Conservation (phyloP, 192 early-diverging fungal species). For the Linnemannia hyalina region DNA sequence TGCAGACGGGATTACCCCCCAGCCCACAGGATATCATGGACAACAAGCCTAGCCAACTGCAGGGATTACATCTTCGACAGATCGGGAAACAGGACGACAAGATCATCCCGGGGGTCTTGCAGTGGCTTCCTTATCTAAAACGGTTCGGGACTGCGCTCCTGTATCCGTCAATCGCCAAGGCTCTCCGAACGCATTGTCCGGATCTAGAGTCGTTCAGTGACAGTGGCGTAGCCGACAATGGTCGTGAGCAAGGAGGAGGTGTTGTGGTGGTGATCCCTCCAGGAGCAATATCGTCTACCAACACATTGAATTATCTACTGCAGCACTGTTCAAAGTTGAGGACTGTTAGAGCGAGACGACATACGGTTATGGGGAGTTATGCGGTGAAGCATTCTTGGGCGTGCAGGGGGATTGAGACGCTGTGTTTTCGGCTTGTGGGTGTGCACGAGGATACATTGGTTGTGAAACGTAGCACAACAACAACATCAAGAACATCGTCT, state of each 20-base stretch:
- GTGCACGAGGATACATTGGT: not conserved
- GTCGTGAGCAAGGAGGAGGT: no score
- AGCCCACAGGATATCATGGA: constrained; percentile 4
- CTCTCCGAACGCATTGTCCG: not conserved
- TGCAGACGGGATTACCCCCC: not conserved
- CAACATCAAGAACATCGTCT: no score
- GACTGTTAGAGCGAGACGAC: not conserved
- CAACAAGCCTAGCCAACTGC: not conserved
- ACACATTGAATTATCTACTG: not conserved
- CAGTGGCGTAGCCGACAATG: not conserved
- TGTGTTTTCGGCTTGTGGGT: not conserved
- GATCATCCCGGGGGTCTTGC: not conserved
- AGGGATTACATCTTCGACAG: not conserved
- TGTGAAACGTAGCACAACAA: no score
- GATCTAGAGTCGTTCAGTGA: not conserved
- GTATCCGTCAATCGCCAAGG: not conserved
- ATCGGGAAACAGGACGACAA: not conserved
- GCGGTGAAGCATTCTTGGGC: not conserved
- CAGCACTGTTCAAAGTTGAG: not conserved
- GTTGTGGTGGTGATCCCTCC: not conserved
- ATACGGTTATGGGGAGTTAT: not conserved
- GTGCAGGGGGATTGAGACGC: not conserved
- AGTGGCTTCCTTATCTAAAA: not conserved
- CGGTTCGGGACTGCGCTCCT: not conserved
- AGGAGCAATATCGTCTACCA: not conserved